Evolutionary conservation across 2,329 filamentous ascomycete genomes (phyloP), one percentile per base, ranked within the genome.

Genomic region (Periconia sp.): DNA sequence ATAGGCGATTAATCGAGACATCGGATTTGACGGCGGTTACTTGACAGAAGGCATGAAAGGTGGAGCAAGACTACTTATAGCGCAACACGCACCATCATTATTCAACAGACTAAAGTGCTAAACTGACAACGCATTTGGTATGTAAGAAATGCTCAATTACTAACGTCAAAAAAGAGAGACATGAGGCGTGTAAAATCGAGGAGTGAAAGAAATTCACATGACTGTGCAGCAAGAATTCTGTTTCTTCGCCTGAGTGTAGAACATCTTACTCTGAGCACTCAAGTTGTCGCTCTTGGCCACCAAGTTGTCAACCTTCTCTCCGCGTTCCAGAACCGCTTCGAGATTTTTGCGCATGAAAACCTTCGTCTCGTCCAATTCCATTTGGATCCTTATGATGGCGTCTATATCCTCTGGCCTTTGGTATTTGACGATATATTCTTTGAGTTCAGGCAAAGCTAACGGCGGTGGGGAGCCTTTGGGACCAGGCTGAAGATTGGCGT

Each of bases 271-370:
- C 81, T 94, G 90, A 47, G 86, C 85, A 76, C 91, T 96, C 68
- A 99, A 77, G 13, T 88, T 91, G 66, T 96, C 91, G 68, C 91
- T 96, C 85, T 97, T 97, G 60, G 88, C 87, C 44, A 97, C 93
- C 64, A 99, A 77, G 66, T 89, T 90, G 71, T 97, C 93, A 63
- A 99, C 91, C 83, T 97, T 97, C 85, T 97, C 92, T 41, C 92
- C 94, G 57, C 94, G 85, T 80, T 97, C 88, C 68, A 97, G 76
- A 45, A 88, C 87, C 68, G 85, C 90, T 79, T 96, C 89, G 66
- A 96, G 97, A 43, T 94, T 97, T 84, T 97, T 96, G 79, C 97
- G 92, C 66, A 99, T 82, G 55, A 96, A 88, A 70, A 96, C 92
- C 84, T 97, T 97, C 56, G 93, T 97, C 82, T 97, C 92, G 70